Conservation (phyloP, 1,139 yeast genomes). For the Nakaseomyces bracarensis region DNA sequence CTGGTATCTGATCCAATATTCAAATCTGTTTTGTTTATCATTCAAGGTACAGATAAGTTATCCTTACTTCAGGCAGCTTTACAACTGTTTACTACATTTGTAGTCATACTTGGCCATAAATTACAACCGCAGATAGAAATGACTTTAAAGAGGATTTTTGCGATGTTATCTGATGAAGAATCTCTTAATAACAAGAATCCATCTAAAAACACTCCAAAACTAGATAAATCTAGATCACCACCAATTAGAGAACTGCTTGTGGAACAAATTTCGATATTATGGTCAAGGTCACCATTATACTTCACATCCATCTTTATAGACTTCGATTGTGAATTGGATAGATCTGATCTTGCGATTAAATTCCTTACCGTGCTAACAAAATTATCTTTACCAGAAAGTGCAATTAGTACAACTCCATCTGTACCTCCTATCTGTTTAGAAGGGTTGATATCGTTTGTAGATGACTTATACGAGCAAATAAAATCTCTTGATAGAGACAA, state of each 20-base stretch:
- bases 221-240: slow-evolving; percentile 31
- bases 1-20: slow-evolving; percentile 72
- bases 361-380: slow-evolving; percentile 65
- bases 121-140: slow-evolving; percentile 63
- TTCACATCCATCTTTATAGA: slow-evolving; percentile 71
- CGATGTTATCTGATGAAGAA: slow-evolving; percentile 41
- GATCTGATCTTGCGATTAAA: slow-evolving; percentile 68
- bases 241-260: slow-evolving; percentile 70
- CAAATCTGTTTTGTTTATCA: slow-evolving; percentile 71
- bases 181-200: slow-evolving; percentile 12
- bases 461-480: slow-evolving; percentile 53
- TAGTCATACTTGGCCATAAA: slow-evolving; percentile 49
- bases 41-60: slow-evolving; percentile 60
- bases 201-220: slow-evolving; percentile 11
- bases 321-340: slow-evolving; percentile 86
- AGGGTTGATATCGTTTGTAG: slow-evolving; percentile 64
- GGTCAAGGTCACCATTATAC: slow-evolving; percentile 75
- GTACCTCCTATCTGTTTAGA: slow-evolving; percentile 93
- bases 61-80: slow-evolving; percentile 66
- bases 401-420: slow-evolving; percentile 64
- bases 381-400: slow-evolving; percentile 73
- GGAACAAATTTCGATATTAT: slow-evolving; percentile 73
- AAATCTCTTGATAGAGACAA: slow-evolving; percentile 29
- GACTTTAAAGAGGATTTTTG: slow-evolving; percentile 50
- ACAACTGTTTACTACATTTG: slow-evolving; percentile 62